Base-by-base conservation (phyloP, 768 basidiomycete species). In the Pleurotus djamor region DNA sequence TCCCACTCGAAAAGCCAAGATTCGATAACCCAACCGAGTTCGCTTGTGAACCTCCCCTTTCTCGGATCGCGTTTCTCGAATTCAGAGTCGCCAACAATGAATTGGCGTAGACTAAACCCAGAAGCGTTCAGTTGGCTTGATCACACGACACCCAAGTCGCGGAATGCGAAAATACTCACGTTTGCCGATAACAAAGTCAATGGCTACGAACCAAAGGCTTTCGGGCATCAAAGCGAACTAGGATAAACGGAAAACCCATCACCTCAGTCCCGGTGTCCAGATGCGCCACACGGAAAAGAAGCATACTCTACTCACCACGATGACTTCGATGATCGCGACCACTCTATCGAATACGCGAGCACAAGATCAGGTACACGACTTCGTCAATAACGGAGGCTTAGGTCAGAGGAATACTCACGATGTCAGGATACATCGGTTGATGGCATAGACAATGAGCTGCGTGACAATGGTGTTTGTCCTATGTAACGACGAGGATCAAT, bases 401-500 rank as follows among this genome's bases (percentile, higher is more conserved):
- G 37, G 1, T 41, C 55, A 12, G 38, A 1, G 17, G 17, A 47
- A 10, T 3, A 69, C 78, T 56, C 60, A 81, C 79, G 78, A 77
- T 34, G 81, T 81, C 41, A 82, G 64, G 10, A 82, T 60, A 57
- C 79, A 81, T 4, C 80, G 79, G 60, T 81, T 81, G 61, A 82
- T 78, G 4, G 81, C 77, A 60, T 78, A 82, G 28, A 82, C 65
- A 4, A 81, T 82, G 28, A 82, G 66, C 1, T 67, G 72, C 13
- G 75, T 76, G 13, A 82, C 67, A 10, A 81, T 59, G 0, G 67
- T 70, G 51, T 79, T 76, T 2, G 80, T 80, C 33, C 80, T 81
- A 52, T 5, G 13, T 16, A 37, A 16, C 33, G 41, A n/a, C 49
- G 49, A 12, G 8, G 34, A 35, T 48, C 47, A n/a, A 32, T 48